These are phyloP conservation scores for Dalbergia cochinchinensis DNA, from an alignment of 306 rosid genomes.

Conservation along the genomic window DNA sequence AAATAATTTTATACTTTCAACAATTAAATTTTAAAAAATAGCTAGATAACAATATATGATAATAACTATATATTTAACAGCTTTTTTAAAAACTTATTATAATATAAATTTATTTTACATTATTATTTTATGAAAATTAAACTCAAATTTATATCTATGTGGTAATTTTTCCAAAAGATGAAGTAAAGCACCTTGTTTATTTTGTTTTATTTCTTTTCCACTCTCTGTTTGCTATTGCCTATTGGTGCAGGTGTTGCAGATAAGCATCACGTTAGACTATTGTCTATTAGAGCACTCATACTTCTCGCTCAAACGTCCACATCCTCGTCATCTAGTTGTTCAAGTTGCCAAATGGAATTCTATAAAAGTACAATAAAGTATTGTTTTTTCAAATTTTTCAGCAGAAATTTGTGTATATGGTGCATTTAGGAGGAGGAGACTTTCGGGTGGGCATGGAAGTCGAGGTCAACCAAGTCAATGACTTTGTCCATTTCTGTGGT, in stretches of 20 bases:
- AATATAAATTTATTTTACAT: no score
- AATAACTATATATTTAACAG: no score
- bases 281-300: slow-evolving; percentile 4
- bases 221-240: slow-evolving; percentile 42
- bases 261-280: slow-evolving; percentile 37
- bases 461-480: slow-evolving; percentile 66
- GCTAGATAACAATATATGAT: no score
- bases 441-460: slow-evolving; percentile 19
- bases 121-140: no score
- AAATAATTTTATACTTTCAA: no score
- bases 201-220: not conserved
- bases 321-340: not conserved
- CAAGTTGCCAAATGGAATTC: slow-evolving; percentile 43
- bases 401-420: not conserved
- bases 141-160: no score
- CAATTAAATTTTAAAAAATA: no score
- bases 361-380: not conserved
- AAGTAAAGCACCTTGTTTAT: not conserved
- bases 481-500: slow-evolving; percentile 13
- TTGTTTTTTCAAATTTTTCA: not conserved
- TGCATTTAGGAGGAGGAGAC: slow-evolving; percentile 35
- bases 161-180: not conserved
- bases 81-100: no score
- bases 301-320: slow-evolving; percentile 48
- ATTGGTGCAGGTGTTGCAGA: slow-evolving; percentile 44